Percentiles rank a stretch among this genome's conserved stretches.
Conservation (phyloP, 2,329 filamentous ascomycete genomes). For the Xylariaceae sp. region DNA sequence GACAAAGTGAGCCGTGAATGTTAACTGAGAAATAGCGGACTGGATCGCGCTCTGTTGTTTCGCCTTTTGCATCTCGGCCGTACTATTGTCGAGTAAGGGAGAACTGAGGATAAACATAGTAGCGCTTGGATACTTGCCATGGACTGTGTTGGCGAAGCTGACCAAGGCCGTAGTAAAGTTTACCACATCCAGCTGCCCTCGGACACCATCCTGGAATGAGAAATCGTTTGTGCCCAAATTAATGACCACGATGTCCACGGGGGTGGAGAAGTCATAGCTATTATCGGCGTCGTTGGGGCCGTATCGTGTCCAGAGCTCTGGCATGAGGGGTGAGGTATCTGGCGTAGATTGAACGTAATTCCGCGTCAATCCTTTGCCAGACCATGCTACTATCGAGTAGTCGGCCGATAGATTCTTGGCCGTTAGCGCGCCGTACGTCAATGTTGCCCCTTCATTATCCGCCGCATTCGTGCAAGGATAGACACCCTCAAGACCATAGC, state of each 20-base stretch:
- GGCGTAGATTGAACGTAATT: not conserved
- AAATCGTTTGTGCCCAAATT: not conserved
- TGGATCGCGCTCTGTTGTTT: not conserved
- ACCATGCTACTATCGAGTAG: not conserved
- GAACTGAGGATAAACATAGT: not conserved
- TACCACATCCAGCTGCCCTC: not conserved
- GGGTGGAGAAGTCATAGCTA: not conserved
- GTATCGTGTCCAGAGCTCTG: not conserved
- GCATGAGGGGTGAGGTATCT: not conserved
- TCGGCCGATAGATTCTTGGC: not conserved
- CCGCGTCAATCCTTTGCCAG: not conserved
- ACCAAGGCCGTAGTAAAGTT: not conserved
- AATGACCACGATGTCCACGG: not conserved
- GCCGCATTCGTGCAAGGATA: not conserved
- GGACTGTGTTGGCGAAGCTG: not conserved
- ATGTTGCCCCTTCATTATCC: not conserved
- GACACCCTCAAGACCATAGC: not conserved
- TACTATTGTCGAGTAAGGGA: not conserved
- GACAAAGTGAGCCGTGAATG: not conserved
- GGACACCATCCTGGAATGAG: not conserved
- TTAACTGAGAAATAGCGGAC: not conserved
- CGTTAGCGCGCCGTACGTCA: not conserved
- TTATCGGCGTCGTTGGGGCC: not conserved
- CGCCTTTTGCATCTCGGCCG: not conserved
- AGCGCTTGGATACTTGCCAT: not conserved